Base-by-base conservation (phyloP, 2,329 filamentous ascomycete genomes). In the Penicillium sp. region DNA sequence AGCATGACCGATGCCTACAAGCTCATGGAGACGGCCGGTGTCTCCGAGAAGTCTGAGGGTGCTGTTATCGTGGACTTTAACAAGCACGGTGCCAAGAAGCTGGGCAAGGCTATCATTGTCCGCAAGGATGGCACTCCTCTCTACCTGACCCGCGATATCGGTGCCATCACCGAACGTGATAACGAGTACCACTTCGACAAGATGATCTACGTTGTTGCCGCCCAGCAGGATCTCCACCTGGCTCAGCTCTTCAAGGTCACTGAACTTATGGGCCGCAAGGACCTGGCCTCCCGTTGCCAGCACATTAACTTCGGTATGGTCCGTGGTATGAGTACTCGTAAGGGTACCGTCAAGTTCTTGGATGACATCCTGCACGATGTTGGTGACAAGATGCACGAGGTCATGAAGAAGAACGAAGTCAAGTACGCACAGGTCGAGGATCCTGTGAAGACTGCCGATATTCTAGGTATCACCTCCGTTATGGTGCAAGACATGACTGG, bases 401-500 rank as follows among this genome's bases (percentile, higher is more conserved):
- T 96, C 51, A 99, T 99, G 94, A 86, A 81, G 76, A 89, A 89
- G 79, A 97, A 97, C 75, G 83, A 89, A 68, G 82, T 84, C 71
- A 99, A 99, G 81, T 99, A 97, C 77, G 79, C 86, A 56, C 92
- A 97, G 76, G 88, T 99, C 21, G 89, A 88, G 70, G 82, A 97
- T 74, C 93, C 93, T 0, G 87, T 86, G 54, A 83, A 85, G 54
- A 89, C 88, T 10, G 92, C 94, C 60, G 94, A 97, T 78, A 91
- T 85, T 12, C 84, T 97, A 3, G 94, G 93, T 62, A 97, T 97
- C 72, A 93, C 89, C 63, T 89, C 90, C 71, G 93, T 97, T 71
- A 97, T 97, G 92, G 91, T 96, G 21, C 93, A 97, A 77, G 94
- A 97, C 72, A 96, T 97, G 91, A 89, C 86, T 64, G 94, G 93